These are phyloP conservation scores for Heliamphora ciliata DNA, from an alignment of 179 eudicot species.

Conservation along the genomic window DNA sequence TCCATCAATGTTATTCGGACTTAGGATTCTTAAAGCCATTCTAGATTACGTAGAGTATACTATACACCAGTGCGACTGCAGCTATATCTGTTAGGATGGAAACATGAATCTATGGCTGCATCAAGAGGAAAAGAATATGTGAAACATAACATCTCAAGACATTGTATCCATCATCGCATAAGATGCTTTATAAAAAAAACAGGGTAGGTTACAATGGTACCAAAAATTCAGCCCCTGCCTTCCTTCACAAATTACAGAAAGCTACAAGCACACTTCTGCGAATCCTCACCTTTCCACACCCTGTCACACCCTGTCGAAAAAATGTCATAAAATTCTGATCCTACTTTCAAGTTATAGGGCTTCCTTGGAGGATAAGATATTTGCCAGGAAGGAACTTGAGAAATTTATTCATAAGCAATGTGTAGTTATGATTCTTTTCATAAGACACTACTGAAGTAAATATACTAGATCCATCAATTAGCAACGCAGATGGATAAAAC, in stretches of 20 bases:
- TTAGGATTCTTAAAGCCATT: background rate
- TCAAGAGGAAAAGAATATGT: background rate
- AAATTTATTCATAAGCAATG: background rate
- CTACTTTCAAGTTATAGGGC: background rate
- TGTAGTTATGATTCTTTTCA: background rate
- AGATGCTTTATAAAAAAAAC: too few relatives aligned
- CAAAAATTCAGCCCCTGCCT: too few relatives aligned
- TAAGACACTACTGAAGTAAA: background rate
- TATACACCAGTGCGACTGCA: background rate
- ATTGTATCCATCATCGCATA: background rate
- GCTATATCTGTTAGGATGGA: background rate
- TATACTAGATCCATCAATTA: background rate
- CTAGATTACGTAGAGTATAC: background rate
- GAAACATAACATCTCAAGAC: background rate
- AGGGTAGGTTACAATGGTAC: too few relatives aligned
- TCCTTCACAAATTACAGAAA: background rate
- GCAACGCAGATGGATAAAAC: background rate
- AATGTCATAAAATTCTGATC: background rate
- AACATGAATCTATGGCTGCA: background rate
- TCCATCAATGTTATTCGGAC: background rate
- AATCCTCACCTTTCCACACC: background rate
- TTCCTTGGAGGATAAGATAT: background rate
- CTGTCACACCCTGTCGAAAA: background rate
- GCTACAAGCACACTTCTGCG: background rate
- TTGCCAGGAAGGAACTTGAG: background rate